Conservation (phyloP, 176 grass and related monocot genomes). For the Musa troglodytarum region DNA sequence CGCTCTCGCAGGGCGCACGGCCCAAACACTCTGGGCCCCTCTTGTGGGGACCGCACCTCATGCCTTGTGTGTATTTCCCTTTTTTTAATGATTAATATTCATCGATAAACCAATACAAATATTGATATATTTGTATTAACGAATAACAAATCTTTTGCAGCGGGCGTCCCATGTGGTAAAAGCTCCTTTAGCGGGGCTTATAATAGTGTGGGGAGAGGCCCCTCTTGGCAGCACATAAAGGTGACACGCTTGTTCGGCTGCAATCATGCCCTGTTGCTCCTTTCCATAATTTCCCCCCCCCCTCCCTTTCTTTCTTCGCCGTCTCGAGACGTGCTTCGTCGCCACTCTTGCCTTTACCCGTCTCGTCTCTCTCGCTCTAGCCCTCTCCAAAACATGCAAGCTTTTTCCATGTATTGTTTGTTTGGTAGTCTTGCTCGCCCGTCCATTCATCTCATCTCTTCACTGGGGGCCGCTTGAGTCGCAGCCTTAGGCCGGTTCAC, state of each 20-base stretch:
- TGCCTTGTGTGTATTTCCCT: not conserved
- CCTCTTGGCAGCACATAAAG: not conserved
- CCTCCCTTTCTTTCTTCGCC: too few species aligned
- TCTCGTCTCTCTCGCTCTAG: not conserved
- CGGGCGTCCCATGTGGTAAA: slow-evolving; percentile 19
- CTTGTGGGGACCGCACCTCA: not conserved
- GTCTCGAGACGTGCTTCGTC: not conserved
- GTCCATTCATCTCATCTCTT: too few species aligned
- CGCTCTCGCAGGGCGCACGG: slow-evolving; percentile 28
- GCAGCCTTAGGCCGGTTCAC: too few species aligned
- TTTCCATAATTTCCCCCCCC: not conserved
- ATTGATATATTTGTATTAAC: not conserved
- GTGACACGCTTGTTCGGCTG: slow-evolving; percentile 1
- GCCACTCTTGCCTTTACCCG: not conserved
- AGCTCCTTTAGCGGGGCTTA: slow-evolving; percentile 17
- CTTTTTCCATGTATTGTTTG: too few species aligned
- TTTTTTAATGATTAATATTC: not conserved
- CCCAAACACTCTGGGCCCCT: slow-evolving; percentile 29
- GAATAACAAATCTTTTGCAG: not conserved
- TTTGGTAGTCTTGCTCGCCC: too few species aligned
- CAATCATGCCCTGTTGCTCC: slow-evolving; percentile 15
- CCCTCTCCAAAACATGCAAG: not conserved
- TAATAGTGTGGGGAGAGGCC: not conserved
- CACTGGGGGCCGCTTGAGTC: too few species aligned
- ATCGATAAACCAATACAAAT: too few species aligned